These are phyloP conservation scores for Uronychia setigera DNA, from an alignment of 73 alveolate species.

Conservation along the genomic window DNA sequence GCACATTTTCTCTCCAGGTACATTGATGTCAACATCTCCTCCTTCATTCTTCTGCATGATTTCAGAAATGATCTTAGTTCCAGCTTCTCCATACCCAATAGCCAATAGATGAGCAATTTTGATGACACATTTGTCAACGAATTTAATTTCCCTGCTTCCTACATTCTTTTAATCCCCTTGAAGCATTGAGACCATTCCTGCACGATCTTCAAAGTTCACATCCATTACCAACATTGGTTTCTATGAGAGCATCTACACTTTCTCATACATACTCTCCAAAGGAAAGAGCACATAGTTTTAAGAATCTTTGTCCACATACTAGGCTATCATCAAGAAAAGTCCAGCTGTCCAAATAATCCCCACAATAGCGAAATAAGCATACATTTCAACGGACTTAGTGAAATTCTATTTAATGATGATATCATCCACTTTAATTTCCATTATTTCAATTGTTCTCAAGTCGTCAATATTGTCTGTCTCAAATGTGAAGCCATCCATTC, in stretches of 20 bases:
- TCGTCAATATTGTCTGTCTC: neutral
- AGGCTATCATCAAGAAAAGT: neutral
- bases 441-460: neutral
- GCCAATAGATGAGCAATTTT: constrained; percentile 87
- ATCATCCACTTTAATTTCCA: neutral
- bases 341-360: neutral
- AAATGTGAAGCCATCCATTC: neutral
- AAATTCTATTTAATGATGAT: neutral
- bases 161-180: neutral
- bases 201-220: neutral
- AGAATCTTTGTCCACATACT: neutral
- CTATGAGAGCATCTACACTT: neutral
- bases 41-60: constrained; percentile 64
- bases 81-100: constrained; percentile 86
- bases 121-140: constrained; percentile 71
- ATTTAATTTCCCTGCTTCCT: neutral
- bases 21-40: constrained; percentile 67
- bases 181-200: neutral
- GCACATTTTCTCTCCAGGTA: constrained; percentile 75
- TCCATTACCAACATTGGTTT: neutral
- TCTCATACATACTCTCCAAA: neutral
- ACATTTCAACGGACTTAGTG: neutral
- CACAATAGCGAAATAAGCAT: neutral
- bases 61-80: constrained; percentile 75
- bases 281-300: neutral